Conservation (phyloP, 1,139 yeast species). For the Candida gigantensis region DNA sequence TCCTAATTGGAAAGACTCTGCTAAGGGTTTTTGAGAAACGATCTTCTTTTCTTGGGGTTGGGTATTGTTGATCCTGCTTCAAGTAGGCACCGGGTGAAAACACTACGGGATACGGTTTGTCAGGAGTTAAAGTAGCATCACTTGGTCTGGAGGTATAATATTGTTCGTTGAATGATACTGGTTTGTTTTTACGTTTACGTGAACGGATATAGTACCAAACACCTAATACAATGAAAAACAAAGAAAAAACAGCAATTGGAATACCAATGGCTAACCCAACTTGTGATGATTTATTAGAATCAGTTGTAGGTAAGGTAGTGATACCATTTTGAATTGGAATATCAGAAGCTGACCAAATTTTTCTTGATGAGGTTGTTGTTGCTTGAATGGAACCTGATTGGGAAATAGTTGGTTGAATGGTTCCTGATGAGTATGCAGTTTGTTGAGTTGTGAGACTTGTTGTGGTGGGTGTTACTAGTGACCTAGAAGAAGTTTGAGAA, state of each 20-base stretch:
- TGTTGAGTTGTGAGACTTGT: background rate
- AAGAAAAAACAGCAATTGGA: conserved; percentile 37
- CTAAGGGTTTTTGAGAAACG: conserved; percentile 3
- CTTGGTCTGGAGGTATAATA: conserved; percentile 9
- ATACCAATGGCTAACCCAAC: conserved; percentile 46
- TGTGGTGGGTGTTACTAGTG: background rate
- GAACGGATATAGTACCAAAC: conserved; percentile 23
- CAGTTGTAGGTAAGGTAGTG: conserved; percentile 5
- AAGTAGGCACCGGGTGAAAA: conserved; percentile 14
- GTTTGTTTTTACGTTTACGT: conserved; percentile 18
- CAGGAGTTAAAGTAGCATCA: conserved; percentile 9
- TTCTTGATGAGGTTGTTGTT: conserved; percentile 6
- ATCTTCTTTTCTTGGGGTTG: background rate
- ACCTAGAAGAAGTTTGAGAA: background rate
- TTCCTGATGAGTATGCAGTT: background rate
- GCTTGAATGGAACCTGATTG: background rate
- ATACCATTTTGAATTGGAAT: conserved; percentile 6
- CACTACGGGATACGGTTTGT: conserved; percentile 14
- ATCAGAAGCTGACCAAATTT: conserved; percentile 6
- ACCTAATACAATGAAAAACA: conserved; percentile 27
- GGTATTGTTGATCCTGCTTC: background rate
- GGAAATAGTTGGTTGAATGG: background rate
- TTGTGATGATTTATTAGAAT: conserved; percentile 18
- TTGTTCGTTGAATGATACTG: conserved; percentile 10
- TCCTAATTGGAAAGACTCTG: conserved; percentile 4